phyloP scores from a whole-genome alignment of 352 stramenopile species.

The Globisporangium takayamanum region DNA sequence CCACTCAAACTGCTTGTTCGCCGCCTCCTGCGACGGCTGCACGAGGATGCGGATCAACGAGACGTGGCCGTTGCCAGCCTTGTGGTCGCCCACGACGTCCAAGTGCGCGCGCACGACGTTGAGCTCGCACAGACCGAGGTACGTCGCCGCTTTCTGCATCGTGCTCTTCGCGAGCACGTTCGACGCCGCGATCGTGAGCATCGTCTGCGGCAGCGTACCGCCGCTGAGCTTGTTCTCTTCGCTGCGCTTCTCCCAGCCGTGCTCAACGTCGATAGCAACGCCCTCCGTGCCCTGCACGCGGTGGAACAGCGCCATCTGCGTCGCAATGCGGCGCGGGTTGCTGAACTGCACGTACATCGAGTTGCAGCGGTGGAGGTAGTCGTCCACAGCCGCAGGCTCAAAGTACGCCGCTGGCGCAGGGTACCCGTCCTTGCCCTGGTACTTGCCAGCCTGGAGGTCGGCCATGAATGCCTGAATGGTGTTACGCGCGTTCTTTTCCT shows the following conservation, averaged over 20 bases:
- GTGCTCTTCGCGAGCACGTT: conserved; percentile 82
- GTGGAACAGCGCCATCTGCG: conserved; percentile 66
- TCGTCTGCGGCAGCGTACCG: conserved; percentile 54
- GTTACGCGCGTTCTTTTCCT: conserved; percentile 49
- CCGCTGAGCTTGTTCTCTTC: conserved; percentile 80
- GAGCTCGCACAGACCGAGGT: conserved; percentile 91
- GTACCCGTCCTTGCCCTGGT: conserved; percentile 39
- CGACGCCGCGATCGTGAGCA: conserved; percentile 76
- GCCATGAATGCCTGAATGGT: conserved; percentile 63
- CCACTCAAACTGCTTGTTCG: conserved; percentile 65
- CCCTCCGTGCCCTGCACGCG: conserved; percentile 65
- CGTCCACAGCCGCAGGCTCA: conserved; percentile 52
- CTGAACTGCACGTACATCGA: conserved; percentile 82
- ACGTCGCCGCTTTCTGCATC: conserved; percentile 78
- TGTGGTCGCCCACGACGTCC: conserved; percentile 90
- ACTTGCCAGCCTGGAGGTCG: conserved; percentile 75
- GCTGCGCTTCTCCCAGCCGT: conserved; percentile 73
- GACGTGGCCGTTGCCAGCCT: conserved; percentile 55
- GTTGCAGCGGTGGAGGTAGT: conserved; percentile 65
- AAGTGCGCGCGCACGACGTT: conserved; percentile 94
- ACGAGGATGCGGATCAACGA: conserved; percentile 82
- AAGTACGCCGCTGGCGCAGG: conserved; percentile 50
- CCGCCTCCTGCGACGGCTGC: conserved; percentile 50
- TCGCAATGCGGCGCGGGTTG: conserved; percentile 62
- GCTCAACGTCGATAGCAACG: conserved; percentile 71